Evolutionary conservation across 1,284 basidiomycete genomes (phyloP).

Genomic region (Austroboletus sp.): DNA sequence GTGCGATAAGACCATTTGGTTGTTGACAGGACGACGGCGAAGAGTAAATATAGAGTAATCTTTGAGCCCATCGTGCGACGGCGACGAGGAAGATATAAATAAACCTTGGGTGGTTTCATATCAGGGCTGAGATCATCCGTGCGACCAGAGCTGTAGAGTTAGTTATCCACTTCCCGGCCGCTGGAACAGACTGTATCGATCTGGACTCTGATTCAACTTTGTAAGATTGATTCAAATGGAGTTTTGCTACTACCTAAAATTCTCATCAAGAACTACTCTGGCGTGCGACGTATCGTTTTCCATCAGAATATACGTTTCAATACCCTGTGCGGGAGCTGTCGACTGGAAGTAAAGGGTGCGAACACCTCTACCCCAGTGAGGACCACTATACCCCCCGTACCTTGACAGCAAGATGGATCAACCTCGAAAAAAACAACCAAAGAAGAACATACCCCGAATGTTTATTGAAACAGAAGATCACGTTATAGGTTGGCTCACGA

Average conservation of each 20-base stretch:
- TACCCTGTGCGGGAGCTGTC: conserved; percentile 36
- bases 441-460: conserved; percentile 53
- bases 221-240: neutral
- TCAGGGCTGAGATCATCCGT: too few relatives aligned
- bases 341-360: conserved; percentile 57
- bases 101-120: too few relatives aligned
- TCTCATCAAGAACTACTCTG: conserved; percentile 22
- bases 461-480: conserved; percentile 67
- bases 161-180: too few relatives aligned
- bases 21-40: too few relatives aligned
- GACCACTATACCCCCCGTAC: conserved; percentile 55
- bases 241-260: conserved; percentile 11
- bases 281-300: conserved; percentile 47
- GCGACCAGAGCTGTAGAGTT: too few relatives aligned
- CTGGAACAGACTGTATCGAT: neutral
- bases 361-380: conserved; percentile 57
- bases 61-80: too few relatives aligned
- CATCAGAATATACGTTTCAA: conserved; percentile 58
- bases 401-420: conserved; percentile 28
- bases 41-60: too few relatives aligned
- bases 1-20: too few relatives aligned
- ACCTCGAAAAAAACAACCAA: neutral
- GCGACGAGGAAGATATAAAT: too few relatives aligned
- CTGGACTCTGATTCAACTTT: too few relatives aligned
- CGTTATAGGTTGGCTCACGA: conserved; percentile 51